Conservation (phyloP, 1,284 basidiomycete species). For the Melampsora larici-populina region DNA sequence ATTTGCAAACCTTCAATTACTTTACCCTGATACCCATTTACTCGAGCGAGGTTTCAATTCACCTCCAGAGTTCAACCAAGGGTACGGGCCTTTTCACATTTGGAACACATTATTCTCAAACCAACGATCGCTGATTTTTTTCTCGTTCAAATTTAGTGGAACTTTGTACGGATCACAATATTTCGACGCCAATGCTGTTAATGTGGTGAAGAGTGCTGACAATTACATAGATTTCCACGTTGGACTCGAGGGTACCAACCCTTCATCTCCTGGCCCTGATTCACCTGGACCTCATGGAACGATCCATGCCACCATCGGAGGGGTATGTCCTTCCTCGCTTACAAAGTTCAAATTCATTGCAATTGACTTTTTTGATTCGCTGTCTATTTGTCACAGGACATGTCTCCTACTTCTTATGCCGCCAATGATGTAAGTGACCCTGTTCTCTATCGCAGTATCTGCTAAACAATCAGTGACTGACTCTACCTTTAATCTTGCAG, state of each 20-base stretch:
- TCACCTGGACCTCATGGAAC: constrained; percentile 35
- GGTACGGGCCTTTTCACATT: background rate
- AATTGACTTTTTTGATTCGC: background rate
- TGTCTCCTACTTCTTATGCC: constrained; percentile 36
- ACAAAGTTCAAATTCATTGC: too few species aligned
- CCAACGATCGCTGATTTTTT: background rate
- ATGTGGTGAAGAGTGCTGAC: constrained; percentile 23
- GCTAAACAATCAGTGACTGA: background rate
- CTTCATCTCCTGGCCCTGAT: background rate
- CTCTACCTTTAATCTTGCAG: background rate
- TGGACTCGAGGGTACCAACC: constrained; percentile 31
- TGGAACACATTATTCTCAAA: background rate
- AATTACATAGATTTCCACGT: constrained; percentile 38
- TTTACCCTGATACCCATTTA: constrained; percentile 13
- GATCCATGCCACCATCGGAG: constrained; percentile 32
- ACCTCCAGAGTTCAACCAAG: constrained; percentile 13
- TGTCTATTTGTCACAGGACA: constrained; percentile 5
- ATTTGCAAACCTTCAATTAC: constrained; percentile 29
- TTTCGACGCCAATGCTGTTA: constrained; percentile 20
- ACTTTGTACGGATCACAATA: constrained; percentile 25
- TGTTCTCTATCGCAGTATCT: background rate
- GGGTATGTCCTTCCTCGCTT: constrained; percentile 9
- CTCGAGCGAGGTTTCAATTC: constrained; percentile 36
- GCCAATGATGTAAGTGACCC: constrained; percentile 30
- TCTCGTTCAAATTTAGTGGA: background rate